Conservation (phyloP, 2,329 filamentous ascomycete genomes). For the Lecanoromycetidae sp. region DNA sequence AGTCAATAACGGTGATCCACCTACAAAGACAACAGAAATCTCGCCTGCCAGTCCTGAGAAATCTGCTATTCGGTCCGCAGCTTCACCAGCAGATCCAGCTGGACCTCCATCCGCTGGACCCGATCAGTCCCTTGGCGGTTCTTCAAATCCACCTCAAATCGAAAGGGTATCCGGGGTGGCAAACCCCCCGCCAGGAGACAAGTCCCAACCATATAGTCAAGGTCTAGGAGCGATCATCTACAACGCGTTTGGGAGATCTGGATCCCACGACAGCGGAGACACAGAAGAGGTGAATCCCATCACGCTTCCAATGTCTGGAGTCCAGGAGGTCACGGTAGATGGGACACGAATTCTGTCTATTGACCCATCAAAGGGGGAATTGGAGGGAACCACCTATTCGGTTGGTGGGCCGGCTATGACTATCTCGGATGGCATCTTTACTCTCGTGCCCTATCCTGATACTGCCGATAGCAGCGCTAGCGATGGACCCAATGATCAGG, state of each 20-base stretch:
- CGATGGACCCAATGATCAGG: background rate
- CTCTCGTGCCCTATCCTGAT: background rate
- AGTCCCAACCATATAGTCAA: background rate
- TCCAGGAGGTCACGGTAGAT: background rate
- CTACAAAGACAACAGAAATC: background rate
- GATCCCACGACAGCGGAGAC: background rate
- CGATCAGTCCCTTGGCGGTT: background rate
- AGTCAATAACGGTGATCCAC: background rate
- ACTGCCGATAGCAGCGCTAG: background rate
- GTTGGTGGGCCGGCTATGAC: background rate
- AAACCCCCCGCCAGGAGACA: background rate
- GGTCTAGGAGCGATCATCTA: constrained; percentile 6
- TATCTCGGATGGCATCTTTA: background rate
- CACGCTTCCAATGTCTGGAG: background rate
- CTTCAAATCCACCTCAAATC: background rate
- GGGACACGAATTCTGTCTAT: background rate
- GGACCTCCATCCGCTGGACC: background rate
- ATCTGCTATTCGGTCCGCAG: background rate
- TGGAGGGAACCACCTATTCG: background rate
- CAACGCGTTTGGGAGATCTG: background rate
- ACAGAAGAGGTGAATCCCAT: background rate
- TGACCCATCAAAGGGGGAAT: background rate
- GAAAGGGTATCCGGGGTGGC: background rate
- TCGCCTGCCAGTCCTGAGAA: too few species aligned
- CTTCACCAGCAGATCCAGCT: background rate